Conservation (phyloP, 495 filamentous ascomycete species). For the Penicillium verhagenii region DNA sequence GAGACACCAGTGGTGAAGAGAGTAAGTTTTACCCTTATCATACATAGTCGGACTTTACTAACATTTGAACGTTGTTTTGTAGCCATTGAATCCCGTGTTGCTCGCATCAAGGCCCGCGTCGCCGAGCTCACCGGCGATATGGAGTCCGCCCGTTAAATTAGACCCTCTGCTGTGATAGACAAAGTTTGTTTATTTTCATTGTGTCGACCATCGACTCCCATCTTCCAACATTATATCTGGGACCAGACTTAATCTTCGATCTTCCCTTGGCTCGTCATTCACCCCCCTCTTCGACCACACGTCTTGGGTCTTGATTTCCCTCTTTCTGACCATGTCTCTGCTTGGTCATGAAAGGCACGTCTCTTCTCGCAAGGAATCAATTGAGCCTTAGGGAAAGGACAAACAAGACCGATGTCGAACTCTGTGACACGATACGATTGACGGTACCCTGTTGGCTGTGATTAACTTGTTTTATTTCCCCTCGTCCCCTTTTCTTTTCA, state of each 20-base stretch:
- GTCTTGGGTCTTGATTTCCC: slow-evolving; percentile 20
- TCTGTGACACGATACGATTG: slow-evolving; percentile 18
- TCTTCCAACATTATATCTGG: background rate
- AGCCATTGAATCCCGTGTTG: slow-evolving; percentile 95
- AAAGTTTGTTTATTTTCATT: slow-evolving; percentile 7
- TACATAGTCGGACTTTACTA: slow-evolving; percentile 6
- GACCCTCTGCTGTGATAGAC: background rate
- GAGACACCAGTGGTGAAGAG: slow-evolving; percentile 91
- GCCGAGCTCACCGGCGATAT: slow-evolving; percentile 88
- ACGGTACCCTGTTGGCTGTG: slow-evolving; percentile 19
- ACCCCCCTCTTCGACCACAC: slow-evolving; percentile 2
- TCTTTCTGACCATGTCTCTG: slow-evolving; percentile 4
- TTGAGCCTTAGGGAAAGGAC: background rate
- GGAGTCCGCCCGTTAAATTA: slow-evolving; percentile 48
- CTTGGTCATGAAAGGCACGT: background rate
- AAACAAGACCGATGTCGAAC: slow-evolving; percentile 14
- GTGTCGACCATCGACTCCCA: background rate
- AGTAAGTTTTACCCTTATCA: slow-evolving; percentile 57
- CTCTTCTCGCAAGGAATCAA: slow-evolving; percentile 1
- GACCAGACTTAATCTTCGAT: background rate
- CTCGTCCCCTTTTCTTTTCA: slow-evolving; percentile 2
- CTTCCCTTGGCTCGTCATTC: slow-evolving; percentile 6
- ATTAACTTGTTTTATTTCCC: slow-evolving; percentile 5
- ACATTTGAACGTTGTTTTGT: slow-evolving; percentile 25
- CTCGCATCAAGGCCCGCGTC: slow-evolving; percentile 95